phyloP scores from a whole-genome alignment of 2,329 filamentous ascomycete genomes.

The Calonectria hongkongensis region DNA sequence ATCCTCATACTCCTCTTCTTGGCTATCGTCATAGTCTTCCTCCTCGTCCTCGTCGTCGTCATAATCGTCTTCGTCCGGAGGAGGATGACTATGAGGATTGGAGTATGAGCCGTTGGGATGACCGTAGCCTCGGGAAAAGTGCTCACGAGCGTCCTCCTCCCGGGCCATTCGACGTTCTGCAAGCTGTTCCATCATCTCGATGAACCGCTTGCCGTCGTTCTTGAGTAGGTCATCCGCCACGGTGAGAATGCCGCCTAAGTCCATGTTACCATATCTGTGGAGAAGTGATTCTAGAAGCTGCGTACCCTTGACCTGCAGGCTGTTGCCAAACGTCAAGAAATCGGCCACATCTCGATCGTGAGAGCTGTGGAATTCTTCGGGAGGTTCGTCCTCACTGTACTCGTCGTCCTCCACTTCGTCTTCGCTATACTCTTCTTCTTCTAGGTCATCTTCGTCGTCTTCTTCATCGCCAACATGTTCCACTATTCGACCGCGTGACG shows the following conservation, averaged over 20 bases:
- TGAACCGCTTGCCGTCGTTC: slow-evolving; percentile 99
- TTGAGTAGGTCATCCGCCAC: slow-evolving; percentile 98
- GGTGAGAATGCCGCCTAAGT: slow-evolving; percentile 94
- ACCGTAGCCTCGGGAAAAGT: slow-evolving; percentile 75
- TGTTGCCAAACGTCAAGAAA: slow-evolving; percentile 98
- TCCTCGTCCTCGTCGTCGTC: slow-evolving; percentile 79
- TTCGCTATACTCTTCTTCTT: slow-evolving; percentile 67
- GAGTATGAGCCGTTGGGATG: slow-evolving; percentile 77
- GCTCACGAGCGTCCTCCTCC: slow-evolving; percentile 86
- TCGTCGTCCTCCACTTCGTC: slow-evolving; percentile 76
- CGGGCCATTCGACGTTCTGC: slow-evolving; percentile 98
- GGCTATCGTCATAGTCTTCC: slow-evolving; percentile 77
- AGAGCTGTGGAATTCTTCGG: slow-evolving; percentile 80
- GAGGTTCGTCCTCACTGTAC: slow-evolving; percentile 79
- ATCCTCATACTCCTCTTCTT: slow-evolving; percentile 83
- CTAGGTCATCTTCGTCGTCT: slow-evolving; percentile 71
- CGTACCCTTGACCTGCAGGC: slow-evolving; percentile 92
- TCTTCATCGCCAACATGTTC: slow-evolving; percentile 75
- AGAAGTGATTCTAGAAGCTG: slow-evolving; percentile 67
- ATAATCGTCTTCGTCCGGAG: slow-evolving; percentile 85
- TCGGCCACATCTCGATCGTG: slow-evolving; percentile 83
- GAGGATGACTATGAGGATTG: slow-evolving; percentile 81
- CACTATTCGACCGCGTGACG: slow-evolving; percentile 84
- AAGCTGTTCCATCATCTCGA: slow-evolving; percentile 99
- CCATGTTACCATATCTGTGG: slow-evolving; percentile 68